Evolutionary conservation across 768 basidiomycete genomes (phyloP).

Genomic region (Macrocybe gigantea): DNA sequence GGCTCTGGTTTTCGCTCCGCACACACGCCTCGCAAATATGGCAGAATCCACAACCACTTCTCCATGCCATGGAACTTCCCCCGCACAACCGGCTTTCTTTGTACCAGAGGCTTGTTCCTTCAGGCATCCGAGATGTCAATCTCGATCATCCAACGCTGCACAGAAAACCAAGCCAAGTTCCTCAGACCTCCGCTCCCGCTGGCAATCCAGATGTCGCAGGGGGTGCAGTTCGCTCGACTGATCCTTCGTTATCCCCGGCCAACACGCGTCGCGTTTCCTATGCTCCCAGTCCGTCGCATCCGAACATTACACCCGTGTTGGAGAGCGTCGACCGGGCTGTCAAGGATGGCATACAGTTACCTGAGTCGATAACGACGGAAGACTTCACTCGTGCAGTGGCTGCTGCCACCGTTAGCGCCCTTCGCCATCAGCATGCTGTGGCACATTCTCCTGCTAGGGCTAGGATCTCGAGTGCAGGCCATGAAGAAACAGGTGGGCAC

Average conservation of each 20-base stretch:
- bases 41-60: conserved; percentile 90
- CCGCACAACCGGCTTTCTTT: conserved; percentile 51
- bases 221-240: neutral
- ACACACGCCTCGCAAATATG: conserved; percentile 99
- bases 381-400: conserved; percentile 93
- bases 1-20: conserved; percentile 96
- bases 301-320: conserved; percentile 54
- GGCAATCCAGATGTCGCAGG: neutral
- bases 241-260: conserved; percentile 33
- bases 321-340: conserved; percentile 78
- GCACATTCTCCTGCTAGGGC: conserved; percentile 40
- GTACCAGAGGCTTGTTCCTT: conserved; percentile 53
- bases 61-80: conserved; percentile 61
- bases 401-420: conserved; percentile 86
- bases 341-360: conserved; percentile 54
- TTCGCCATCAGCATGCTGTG: conserved; percentile 73
- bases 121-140: conserved; percentile 14
- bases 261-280: conserved; percentile 51
- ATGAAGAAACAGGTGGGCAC: conserved; percentile 48
- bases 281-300: conserved; percentile 29
- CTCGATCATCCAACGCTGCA: conserved; percentile 26
- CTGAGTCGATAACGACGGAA: conserved; percentile 69
- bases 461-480: conserved; percentile 28
- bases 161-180: conserved; percentile 37
- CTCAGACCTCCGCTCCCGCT: neutral